phyloP scores from a whole-genome alignment of 2,329 filamentous ascomycete species.

The Aspergillus sp. region DNA sequence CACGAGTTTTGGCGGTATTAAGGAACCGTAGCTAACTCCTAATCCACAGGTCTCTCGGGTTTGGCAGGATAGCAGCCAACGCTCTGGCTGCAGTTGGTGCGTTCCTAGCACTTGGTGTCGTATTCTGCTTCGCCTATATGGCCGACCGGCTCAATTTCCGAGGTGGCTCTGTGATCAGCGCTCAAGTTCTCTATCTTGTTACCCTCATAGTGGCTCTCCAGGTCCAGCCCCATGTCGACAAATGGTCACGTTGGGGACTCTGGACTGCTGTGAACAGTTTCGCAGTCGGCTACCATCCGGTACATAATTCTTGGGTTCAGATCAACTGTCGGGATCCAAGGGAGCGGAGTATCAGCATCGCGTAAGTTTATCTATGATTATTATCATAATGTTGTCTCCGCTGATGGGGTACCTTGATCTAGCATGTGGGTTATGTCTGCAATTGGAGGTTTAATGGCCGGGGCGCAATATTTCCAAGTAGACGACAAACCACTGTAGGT shows the following conservation, averaged over 20 bases:
- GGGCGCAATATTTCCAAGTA: neutral
- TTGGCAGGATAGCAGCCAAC: neutral
- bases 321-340: neutral
- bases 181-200: neutral
- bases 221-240: neutral
- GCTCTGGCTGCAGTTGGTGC: neutral
- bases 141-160: neutral
- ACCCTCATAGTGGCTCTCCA: neutral
- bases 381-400: neutral
- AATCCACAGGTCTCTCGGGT: neutral
- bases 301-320: neutral
- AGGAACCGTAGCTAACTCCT: neutral
- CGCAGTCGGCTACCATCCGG: neutral
- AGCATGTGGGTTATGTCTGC: neutral
- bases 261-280: neutral
- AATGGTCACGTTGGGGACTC: neutral
- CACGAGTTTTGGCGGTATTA: neutral
- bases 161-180: neutral
- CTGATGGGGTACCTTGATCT: neutral
- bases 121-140: neutral
- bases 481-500: neutral
- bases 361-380: neutral
- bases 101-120: neutral
- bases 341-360: neutral
- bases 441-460: neutral